These are phyloP conservation scores for Apiospora aurea DNA, from an alignment of 2,329 filamentous ascomycete species.

Conservation along the genomic window DNA sequence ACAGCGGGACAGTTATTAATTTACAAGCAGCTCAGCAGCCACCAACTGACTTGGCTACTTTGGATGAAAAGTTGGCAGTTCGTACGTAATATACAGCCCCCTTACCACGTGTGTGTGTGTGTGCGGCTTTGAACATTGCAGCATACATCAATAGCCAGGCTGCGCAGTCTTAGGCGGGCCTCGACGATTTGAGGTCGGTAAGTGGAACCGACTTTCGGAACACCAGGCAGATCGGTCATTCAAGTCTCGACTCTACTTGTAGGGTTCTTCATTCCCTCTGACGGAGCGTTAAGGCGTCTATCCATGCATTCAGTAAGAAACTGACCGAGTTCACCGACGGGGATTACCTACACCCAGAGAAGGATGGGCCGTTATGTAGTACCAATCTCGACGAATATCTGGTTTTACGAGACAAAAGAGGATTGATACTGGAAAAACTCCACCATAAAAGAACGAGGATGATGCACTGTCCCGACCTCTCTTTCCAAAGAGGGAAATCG, in stretches of 20 bases:
- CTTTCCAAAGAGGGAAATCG: constrained; percentile 3
- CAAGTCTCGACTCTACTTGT: not conserved
- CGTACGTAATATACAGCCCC: not conserved
- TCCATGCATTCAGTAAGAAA: not conserved
- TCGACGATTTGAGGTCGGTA: not conserved
- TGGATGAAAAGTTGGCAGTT: not conserved
- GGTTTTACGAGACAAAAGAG: not conserved
- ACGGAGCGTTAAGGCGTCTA: not conserved
- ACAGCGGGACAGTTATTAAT: not conserved
- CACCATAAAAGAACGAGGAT: not conserved
- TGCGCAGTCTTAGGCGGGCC: not conserved
- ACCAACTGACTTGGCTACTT: not conserved
- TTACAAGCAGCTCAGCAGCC: not conserved
- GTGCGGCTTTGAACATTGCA: not conserved
- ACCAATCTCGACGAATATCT: not conserved
- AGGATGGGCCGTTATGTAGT: not conserved
- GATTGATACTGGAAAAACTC: not conserved
- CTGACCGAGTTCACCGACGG: not conserved
- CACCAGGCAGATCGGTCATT: not conserved
- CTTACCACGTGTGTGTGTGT: not conserved
- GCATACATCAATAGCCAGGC: not conserved
- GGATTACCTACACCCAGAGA: not conserved
- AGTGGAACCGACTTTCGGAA: not conserved
- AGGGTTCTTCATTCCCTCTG: not conserved
- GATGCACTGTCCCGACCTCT: not conserved